phyloP scores from a whole-genome alignment of 2,329 filamentous ascomycete genomes.

The Xylariales sp. region DNA sequence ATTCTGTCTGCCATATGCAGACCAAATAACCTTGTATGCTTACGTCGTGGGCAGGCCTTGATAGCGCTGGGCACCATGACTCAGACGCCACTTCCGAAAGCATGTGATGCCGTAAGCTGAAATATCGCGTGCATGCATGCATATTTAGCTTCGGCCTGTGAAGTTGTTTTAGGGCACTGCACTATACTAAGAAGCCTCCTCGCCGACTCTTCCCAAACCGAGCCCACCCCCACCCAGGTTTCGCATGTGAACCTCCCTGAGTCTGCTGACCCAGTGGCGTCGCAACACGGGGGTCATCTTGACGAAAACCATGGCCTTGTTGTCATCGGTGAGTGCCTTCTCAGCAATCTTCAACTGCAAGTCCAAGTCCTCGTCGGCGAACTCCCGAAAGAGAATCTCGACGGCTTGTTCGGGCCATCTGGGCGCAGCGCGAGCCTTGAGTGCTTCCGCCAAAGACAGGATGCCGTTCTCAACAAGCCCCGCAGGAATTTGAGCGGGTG shows the following conservation, averaged over 20 bases:
- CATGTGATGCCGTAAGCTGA: background rate
- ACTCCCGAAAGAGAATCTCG: slow-evolving; percentile 70
- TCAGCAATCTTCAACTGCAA: slow-evolving; percentile 70
- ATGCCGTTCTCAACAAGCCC: slow-evolving; percentile 53
- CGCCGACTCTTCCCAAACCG: slow-evolving; percentile 50
- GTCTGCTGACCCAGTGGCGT: slow-evolving; percentile 66
- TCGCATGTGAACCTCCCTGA: slow-evolving; percentile 60
- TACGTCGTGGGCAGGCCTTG: background rate
- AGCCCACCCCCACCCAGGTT: slow-evolving; percentile 46
- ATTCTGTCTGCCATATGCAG: background rate
- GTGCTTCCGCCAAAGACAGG: slow-evolving; percentile 55
- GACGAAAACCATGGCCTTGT: slow-evolving; percentile 71
- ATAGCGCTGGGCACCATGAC: background rate
- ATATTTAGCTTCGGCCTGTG: background rate
- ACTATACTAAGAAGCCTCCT: slow-evolving; percentile 40
- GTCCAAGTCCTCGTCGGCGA: slow-evolving; percentile 67
- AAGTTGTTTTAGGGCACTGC: background rate
- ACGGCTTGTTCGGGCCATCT: slow-evolving; percentile 69
- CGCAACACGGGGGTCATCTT: slow-evolving; percentile 67
- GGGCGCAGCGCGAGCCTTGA: slow-evolving; percentile 54
- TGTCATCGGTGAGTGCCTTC: slow-evolving; percentile 67
- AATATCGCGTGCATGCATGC: background rate
- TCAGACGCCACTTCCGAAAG: background rate
- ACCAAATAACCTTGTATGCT: background rate
- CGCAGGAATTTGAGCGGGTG: slow-evolving; percentile 39